These are phyloP conservation scores for Bromus sterilis DNA, from an alignment of 176 grass and related monocot genomes.

Conservation along the genomic window DNA sequence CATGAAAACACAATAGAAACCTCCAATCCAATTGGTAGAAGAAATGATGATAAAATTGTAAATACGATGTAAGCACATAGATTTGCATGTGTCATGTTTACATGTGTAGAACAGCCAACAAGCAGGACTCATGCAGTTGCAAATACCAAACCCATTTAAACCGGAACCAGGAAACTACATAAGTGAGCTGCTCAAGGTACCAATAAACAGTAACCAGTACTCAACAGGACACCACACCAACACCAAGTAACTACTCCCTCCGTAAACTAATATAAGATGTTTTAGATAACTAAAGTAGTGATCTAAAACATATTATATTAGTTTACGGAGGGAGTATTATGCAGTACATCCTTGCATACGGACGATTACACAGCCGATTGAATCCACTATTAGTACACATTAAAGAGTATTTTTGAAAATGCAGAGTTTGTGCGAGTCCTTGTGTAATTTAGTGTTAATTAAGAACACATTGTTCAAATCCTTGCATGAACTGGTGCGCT, in stretches of 20 bases:
- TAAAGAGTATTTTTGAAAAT: too few species aligned
- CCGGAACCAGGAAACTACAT: neutral
- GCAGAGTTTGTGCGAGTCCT: neutral
- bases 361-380: neutral
- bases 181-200: neutral
- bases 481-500: neutral
- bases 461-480: neutral
- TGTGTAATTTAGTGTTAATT: neutral
- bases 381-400: neutral
- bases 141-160: neutral
- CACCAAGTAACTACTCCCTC: neutral
- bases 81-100: neutral
- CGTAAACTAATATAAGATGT: too few species aligned
- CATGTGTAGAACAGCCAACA: neutral
- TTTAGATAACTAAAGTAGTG: too few species aligned
- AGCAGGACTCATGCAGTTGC: neutral
- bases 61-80: neutral
- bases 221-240: neutral
- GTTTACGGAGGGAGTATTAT: too few species aligned
- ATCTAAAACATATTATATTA: too few species aligned
- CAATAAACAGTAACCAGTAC: neutral
- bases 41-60: neutral
- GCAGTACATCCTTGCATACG: neutral
- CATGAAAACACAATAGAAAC: neutral
- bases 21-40: neutral